phyloP scores from a whole-genome alignment of 140 eudicot genomes.

The Erigeron philadelphicus region DNA sequence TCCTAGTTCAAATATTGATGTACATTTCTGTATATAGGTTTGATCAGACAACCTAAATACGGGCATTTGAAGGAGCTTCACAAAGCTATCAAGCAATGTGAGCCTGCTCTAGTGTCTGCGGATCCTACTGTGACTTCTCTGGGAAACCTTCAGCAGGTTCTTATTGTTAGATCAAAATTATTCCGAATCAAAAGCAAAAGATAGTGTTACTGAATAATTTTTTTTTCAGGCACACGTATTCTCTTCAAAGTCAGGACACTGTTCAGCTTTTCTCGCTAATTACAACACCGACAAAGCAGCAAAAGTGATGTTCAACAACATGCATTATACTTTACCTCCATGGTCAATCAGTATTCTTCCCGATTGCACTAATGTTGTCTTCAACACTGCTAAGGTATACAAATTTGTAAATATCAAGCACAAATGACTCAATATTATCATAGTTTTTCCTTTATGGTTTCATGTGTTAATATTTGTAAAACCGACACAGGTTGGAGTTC shows the following conservation, averaged over 20 bases:
- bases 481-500: conserved; percentile 72
- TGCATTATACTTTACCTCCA: conserved; percentile 79
- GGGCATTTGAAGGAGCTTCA: conserved; percentile 92
- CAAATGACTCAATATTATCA: not conserved
- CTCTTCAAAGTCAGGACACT: conserved; percentile 58
- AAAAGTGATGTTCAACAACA: conserved; percentile 74
- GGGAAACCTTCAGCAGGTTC: conserved; percentile 80
- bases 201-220: not conserved
- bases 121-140: conserved; percentile 67
- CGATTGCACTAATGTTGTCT: conserved; percentile 74
- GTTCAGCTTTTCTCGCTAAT: conserved; percentile 87
- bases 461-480: not conserved
- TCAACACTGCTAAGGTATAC: conserved; percentile 87
- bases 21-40: conserved; percentile 34
- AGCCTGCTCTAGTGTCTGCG: conserved; percentile 64
- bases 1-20: not conserved
- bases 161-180: conserved; percentile 9
- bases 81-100: conserved; percentile 69
- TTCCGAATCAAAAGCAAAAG: not conserved
- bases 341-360: conserved; percentile 94
- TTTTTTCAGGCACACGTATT: conserved; percentile 71
- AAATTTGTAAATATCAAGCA: not conserved
- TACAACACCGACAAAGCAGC: conserved; percentile 55
- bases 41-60: conserved; percentile 77
- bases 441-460: no score